Conservation (phyloP, 805 yeast genomes). For the Kodamaea hsintzibuensis region DNA sequence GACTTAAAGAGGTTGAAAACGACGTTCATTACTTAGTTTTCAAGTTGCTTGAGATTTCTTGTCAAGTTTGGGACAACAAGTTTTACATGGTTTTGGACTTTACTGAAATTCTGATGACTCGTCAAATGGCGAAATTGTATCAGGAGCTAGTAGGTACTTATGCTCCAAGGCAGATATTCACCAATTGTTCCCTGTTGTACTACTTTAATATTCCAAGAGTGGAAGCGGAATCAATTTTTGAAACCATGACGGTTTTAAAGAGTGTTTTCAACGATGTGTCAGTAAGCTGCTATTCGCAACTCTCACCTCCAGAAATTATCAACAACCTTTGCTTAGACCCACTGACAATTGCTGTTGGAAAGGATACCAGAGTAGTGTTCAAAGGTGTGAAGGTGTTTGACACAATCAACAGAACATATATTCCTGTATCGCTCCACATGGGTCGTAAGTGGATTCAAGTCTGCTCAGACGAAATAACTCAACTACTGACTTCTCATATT, state of each 20-base stretch:
- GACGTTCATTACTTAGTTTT: slow-evolving; percentile 55
- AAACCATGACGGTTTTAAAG: slow-evolving; percentile 23
- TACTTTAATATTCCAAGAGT: slow-evolving; percentile 49
- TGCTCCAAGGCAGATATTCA: slow-evolving; percentile 52
- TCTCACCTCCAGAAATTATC: slow-evolving; percentile 34
- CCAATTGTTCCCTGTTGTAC: slow-evolving; percentile 55
- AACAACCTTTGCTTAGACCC: slow-evolving; percentile 38
- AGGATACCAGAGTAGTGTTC: slow-evolving; percentile 39
- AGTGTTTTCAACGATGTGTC: slow-evolving; percentile 2
- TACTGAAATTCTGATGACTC: slow-evolving; percentile 51
- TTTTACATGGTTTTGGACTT: slow-evolving; percentile 67
- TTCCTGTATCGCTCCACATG: slow-evolving; percentile 63
- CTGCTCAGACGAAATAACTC: slow-evolving; percentile 25
- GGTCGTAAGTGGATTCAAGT: slow-evolving; percentile 70
- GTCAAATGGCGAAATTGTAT: slow-evolving; percentile 28
- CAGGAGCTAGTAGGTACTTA: slow-evolving; percentile 40
- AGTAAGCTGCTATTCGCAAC: slow-evolving; percentile 29
- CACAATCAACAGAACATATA: slow-evolving; percentile 46
- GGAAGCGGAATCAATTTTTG: slow-evolving; percentile 13
- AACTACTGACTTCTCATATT: slow-evolving; percentile 20
- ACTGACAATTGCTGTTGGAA: slow-evolving; percentile 31
- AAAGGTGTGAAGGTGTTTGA: slow-evolving; percentile 47
- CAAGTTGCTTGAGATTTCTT: slow-evolving; percentile 61
- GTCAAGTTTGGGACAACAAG: slow-evolving; percentile 70
- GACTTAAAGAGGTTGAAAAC: slow-evolving; percentile 34